Conservation (phyloP, 2,329 filamentous ascomycete species). For the Aspergillus sp. region DNA sequence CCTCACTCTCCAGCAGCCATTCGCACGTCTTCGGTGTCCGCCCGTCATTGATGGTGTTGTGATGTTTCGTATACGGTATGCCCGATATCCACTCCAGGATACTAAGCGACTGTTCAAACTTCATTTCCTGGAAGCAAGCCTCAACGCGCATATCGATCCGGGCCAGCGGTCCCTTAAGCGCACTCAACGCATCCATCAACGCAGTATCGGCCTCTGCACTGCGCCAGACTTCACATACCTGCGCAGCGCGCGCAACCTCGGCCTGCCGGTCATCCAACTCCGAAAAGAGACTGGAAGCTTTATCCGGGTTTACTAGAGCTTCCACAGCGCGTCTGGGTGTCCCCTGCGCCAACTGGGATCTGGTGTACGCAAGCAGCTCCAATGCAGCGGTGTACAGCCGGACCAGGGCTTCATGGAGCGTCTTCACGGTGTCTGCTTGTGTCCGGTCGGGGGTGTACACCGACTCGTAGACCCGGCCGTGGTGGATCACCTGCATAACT, state of each 20-base stretch:
- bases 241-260: neutral
- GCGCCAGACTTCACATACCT: neutral
- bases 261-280: neutral
- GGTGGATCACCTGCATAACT: slow-evolving; percentile 13
- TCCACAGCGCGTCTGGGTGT: neutral
- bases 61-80: slow-evolving; percentile 16
- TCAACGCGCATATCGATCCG: neutral
- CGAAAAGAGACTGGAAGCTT: neutral
- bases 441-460: slow-evolving; percentile 4
- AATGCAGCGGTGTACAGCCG: neutral
- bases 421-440: slow-evolving; percentile 3
- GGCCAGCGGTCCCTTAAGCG: neutral
- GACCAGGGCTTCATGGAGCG: neutral
- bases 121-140: neutral
- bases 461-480: slow-evolving; percentile 15
- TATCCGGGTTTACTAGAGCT: neutral
- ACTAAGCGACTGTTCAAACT: slow-evolving; percentile 1
- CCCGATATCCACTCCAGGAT: slow-evolving; percentile 20
- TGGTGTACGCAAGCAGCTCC: neutral
- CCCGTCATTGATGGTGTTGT: slow-evolving; percentile 8
- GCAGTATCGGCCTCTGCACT: neutral
- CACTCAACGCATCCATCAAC: neutral
- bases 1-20: slow-evolving; percentile 15
- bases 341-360: neutral
- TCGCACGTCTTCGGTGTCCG: slow-evolving; percentile 15